phyloP scores from a whole-genome alignment of 306 rosid genomes.

The Prunus salicina region DNA sequence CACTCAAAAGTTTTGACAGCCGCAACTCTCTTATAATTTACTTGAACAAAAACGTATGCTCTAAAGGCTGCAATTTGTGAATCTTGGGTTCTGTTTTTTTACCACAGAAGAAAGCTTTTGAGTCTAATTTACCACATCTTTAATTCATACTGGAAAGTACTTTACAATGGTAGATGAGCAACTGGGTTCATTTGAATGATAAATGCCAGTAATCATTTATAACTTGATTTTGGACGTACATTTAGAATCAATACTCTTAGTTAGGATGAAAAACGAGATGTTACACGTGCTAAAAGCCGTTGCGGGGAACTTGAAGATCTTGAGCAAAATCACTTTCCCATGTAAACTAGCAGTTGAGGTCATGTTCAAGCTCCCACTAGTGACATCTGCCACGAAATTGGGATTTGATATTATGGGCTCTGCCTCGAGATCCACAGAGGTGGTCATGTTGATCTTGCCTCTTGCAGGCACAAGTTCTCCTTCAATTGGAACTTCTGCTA shows the following conservation, averaged over 20 bases:
- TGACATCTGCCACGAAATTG: slow-evolving; percentile 6
- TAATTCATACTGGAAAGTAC: no score
- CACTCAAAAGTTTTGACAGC: no score
- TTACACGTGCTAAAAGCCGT: slow-evolving; percentile 29
- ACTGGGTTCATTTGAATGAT: neutral
- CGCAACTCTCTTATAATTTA: no score
- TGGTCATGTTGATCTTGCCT: slow-evolving; percentile 5
- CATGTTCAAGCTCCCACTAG: slow-evolving; percentile 30
- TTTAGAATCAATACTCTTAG: slow-evolving; percentile 13
- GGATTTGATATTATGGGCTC: neutral
- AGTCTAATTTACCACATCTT: no score
- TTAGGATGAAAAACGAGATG: slow-evolving; percentile 20
- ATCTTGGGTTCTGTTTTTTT: neutral
- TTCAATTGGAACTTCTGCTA: slow-evolving; percentile 16
- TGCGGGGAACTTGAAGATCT: slow-evolving; percentile 40
- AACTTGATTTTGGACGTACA: slow-evolving; percentile 43
- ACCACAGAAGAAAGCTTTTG: neutral
- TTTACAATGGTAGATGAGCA: neutral
- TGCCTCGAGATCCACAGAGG: slow-evolving; percentile 7
- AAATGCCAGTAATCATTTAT: slow-evolving; percentile 5
- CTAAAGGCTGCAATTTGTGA: no score
- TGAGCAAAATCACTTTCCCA: slow-evolving; percentile 39
- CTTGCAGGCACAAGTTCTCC: slow-evolving; percentile 10
- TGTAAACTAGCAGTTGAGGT: slow-evolving; percentile 26
- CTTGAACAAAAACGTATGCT: no score